Conservation (phyloP, 1,284 basidiomycete species). For the Cutaneotrichosporon sp. region DNA sequence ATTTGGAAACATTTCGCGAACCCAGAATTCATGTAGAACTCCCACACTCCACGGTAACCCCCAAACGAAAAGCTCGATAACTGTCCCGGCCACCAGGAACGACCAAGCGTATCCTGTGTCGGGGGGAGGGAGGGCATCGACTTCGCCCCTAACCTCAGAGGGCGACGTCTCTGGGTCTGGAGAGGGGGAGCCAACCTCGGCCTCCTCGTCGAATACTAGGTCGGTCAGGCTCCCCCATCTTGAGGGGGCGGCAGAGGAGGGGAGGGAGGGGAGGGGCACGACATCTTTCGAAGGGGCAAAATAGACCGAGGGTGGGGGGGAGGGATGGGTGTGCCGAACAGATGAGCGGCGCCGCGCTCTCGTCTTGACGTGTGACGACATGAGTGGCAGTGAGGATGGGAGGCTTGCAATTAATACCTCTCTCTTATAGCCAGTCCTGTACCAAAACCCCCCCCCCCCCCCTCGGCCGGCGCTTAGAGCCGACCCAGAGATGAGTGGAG, state of each 20-base stretch:
- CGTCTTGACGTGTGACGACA: neutral
- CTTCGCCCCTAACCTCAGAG: neutral
- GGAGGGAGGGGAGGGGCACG: conserved; percentile 4
- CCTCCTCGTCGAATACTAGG: conserved; percentile 1
- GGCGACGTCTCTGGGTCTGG: neutral
- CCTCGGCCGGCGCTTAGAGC: neutral
- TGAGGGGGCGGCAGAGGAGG: neutral
- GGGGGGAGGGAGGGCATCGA: conserved; percentile 37
- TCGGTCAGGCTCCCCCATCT: neutral
- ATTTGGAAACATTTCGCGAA: conserved; percentile 35
- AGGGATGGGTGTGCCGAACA: neutral
- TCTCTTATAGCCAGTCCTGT: too few species aligned
- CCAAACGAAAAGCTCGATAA: conserved; percentile 48
- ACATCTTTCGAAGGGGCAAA: conserved; percentile 11
- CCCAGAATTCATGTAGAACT: conserved; percentile 50
- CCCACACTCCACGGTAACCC: conserved; percentile 49
- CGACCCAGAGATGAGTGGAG: neutral
- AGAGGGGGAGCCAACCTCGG: neutral
- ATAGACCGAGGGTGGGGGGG: conserved; percentile 5
- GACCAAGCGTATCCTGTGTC: conserved; percentile 49
- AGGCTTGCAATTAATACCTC: too few species aligned
- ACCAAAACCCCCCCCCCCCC: too few species aligned
- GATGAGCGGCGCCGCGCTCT: neutral
- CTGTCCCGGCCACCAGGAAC: conserved; percentile 46
- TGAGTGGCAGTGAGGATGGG: neutral